phyloP scores from a whole-genome alignment of 371 early-diverging fungal genomes.

The Rhizopus stolonifer region DNA sequence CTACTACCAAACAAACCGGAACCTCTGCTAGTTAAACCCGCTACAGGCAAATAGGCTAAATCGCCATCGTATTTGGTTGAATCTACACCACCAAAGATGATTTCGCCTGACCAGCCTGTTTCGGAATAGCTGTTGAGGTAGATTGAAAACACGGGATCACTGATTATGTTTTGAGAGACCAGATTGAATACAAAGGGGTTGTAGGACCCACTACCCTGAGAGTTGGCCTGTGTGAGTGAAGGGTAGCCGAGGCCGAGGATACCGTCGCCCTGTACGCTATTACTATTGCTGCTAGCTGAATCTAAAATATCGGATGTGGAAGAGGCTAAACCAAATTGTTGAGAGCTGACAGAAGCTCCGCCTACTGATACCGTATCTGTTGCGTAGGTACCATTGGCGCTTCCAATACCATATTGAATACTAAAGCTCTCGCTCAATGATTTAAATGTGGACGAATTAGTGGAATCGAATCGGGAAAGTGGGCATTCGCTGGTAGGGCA shows the following conservation, averaged over 20 bases:
- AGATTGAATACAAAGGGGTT: slow-evolving; percentile 48
- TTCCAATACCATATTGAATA: slow-evolving; percentile 45
- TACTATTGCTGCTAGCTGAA: slow-evolving; percentile 15
- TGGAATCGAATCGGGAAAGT: slow-evolving; percentile 31
- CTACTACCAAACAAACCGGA: neutral
- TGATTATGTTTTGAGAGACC: slow-evolving; percentile 33
- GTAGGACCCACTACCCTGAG: slow-evolving; percentile 27
- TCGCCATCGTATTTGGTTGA: slow-evolving; percentile 49
- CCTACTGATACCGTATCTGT: slow-evolving; percentile 29
- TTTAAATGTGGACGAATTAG: slow-evolving; percentile 34
- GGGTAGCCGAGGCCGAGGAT: slow-evolving; percentile 52
- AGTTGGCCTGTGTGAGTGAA: slow-evolving; percentile 35
- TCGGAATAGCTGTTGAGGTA: slow-evolving; percentile 31
- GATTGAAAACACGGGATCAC: slow-evolving; percentile 43
- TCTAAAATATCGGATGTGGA: slow-evolving; percentile 32
- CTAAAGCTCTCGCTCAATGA: slow-evolving; percentile 17
- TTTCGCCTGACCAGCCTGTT: slow-evolving; percentile 51
- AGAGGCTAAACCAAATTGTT: slow-evolving; percentile 43
- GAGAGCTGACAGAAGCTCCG: slow-evolving; percentile 38
- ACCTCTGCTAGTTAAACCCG: slow-evolving; percentile 19
- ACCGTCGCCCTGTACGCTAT: slow-evolving; percentile 38
- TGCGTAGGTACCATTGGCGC: slow-evolving; percentile 42
- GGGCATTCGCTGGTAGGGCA: slow-evolving; percentile 34
- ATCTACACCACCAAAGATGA: slow-evolving; percentile 63
- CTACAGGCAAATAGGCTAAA: slow-evolving; percentile 48